Conservation (phyloP, 2,329 filamentous ascomycete genomes). For the Colletotrichum zoysiae region DNA sequence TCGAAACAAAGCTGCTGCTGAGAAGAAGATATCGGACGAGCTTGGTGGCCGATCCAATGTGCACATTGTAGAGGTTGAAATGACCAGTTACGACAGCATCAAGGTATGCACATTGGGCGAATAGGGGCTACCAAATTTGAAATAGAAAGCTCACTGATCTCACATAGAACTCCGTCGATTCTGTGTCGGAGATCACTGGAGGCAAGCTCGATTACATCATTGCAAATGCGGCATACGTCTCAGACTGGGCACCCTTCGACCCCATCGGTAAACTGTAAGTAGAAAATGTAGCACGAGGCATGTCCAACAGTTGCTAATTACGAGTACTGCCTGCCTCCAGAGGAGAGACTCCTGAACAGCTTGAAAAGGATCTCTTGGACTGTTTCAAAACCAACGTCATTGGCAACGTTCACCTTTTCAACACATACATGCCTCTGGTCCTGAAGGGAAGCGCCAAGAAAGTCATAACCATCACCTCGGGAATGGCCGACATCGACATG, state of each 20-base stretch:
- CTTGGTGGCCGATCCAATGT: slow-evolving; percentile 56
- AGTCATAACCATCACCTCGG: slow-evolving; percentile 63
- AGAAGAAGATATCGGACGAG: slow-evolving; percentile 58
- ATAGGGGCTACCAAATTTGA: background rate
- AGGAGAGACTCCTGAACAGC: slow-evolving; percentile 21
- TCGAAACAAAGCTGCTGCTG: slow-evolving; percentile 59
- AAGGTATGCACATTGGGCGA: slow-evolving; percentile 46
- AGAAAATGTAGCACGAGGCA: accelerated
- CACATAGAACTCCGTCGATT: slow-evolving; percentile 21
- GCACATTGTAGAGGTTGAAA: slow-evolving; percentile 55
- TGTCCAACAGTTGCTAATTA: background rate
- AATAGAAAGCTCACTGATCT: background rate
- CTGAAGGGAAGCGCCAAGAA: slow-evolving; percentile 65
- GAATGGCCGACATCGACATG: slow-evolving; percentile 61
- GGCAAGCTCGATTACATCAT: slow-evolving; percentile 64
- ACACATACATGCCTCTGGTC: slow-evolving; percentile 66
- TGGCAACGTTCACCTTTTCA: slow-evolving; percentile 65
- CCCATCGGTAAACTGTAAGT: slow-evolving; percentile 56
- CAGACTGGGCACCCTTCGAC: slow-evolving; percentile 47
- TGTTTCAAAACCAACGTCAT: slow-evolving; percentile 63
- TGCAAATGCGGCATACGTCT: slow-evolving; percentile 60
- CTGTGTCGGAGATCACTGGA: slow-evolving; percentile 51
- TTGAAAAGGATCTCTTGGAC: slow-evolving; percentile 31
- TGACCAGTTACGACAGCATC: slow-evolving; percentile 55
- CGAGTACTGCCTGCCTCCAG: background rate